Percentiles rank a stretch among this genome's conserved stretches.
phyloP scores from a whole-genome alignment of 78 protist species.

The Tieghemostelium lacteum region DNA sequence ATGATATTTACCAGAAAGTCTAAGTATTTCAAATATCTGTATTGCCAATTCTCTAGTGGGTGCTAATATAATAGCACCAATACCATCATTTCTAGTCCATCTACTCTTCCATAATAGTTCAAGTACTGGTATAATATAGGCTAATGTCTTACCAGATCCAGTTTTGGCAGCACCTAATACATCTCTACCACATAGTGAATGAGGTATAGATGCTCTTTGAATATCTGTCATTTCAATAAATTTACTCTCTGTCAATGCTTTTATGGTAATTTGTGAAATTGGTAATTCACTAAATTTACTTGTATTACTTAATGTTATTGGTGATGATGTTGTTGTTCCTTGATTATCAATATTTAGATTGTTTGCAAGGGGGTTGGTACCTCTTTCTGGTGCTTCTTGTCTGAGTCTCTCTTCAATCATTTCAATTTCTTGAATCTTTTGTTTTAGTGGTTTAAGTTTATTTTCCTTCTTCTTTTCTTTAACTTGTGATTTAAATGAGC shows the following conservation, averaged over 20 bases:
- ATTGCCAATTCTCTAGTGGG: constrained; percentile 97
- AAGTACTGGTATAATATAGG: constrained; percentile 94
- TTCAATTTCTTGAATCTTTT: constrained; percentile 15
- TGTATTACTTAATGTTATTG: constrained; percentile 28
- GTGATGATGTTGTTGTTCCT: background rate
- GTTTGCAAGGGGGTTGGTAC: constrained; percentile 39
- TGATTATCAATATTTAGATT: background rate
- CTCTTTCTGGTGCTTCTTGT: constrained; percentile 62
- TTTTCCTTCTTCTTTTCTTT: constrained; percentile 15
- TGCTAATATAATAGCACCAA: constrained; percentile 97
- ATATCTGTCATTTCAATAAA: constrained; percentile 89
- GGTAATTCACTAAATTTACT: constrained; percentile 58
- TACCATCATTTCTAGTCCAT: constrained; percentile 90
- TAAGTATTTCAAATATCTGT: constrained; percentile 97
- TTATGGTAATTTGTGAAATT: constrained; percentile 28
- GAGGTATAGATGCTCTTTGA: constrained; percentile 91
- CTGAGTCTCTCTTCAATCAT: constrained; percentile 42
- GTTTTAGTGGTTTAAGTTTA: background rate
- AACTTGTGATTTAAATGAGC: background rate
- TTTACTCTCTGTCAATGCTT: constrained; percentile 67
- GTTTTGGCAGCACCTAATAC: constrained; percentile 97
- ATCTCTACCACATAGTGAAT: constrained; percentile 92
- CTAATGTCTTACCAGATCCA: constrained; percentile 98
- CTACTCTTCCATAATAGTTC: constrained; percentile 87
- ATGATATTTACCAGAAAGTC: constrained; percentile 57